Evolutionary conservation across 768 basidiomycete genomes (phyloP), one percentile per base, ranked within the genome.

Genomic region (Ephemerocybe angulata): DNA sequence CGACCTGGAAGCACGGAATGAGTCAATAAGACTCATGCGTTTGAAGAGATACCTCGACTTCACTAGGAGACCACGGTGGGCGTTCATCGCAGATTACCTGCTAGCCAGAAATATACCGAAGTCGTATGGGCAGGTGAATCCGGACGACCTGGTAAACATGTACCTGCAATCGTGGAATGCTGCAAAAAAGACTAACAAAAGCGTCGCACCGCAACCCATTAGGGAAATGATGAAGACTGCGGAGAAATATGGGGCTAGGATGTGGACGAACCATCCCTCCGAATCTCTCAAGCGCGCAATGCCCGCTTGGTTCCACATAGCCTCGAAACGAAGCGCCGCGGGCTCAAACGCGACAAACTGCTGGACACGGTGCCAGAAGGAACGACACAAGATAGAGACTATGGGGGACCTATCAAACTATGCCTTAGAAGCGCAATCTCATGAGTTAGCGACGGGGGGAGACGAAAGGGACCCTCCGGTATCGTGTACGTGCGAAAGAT

Each of bases 1-100:
- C 1, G 60, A 71, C 49, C 41, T 71, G 0, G 22, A 50, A 30
- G 51, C 59, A 1, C 42, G 66, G 11, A 67, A 66, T 10, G 52
- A 67, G 29, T 63, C 66, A 0, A 65, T 66, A 6, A 37, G 58
- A 3, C 2, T 68, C 0, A 69, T 62, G 51, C 62, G 60, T 31
- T 31, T 67, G 0, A 58, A 65, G 13, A 31, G 47, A 15, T 69
- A 63, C 58, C 61, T 68, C 0, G 47, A 58, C 11, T 29, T 62
- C 1, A 13, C 58, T 3, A 2, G 35, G 33, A 2, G 41, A 63
- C 8, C 68, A 58, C 11, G 60, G 66, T 54, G 60, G 55, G 4
- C 55, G 58, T 3, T 38, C 63, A 1, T 55, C 43, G 1, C 29
- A 38, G 24, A 60, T 38, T 4, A 35, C n/a, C 40, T 58, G 15